Evolutionary conservation across 2,329 filamentous ascomycete species (phyloP).

Genomic region (Pyricularia grisea): DNA sequence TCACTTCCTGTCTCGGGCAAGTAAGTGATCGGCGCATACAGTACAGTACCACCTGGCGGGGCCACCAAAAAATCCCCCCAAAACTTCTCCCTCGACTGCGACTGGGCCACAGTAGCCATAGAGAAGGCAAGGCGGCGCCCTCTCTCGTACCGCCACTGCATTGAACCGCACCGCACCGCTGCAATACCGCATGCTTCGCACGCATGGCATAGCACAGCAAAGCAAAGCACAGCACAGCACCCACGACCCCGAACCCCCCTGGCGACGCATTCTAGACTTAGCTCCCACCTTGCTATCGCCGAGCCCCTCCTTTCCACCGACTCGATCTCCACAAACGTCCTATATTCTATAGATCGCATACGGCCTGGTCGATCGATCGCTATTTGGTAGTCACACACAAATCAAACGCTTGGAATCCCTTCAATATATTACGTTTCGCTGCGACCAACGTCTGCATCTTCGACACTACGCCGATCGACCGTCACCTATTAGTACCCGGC

Average conservation of each 20-base stretch:
- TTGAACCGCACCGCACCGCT: not conserved
- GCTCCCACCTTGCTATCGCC: not conserved
- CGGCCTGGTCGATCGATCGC: not conserved
- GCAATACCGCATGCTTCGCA: not conserved
- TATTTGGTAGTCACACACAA: not conserved
- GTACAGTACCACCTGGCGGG: not conserved
- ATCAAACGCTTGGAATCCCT: not conserved
- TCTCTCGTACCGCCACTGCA: not conserved
- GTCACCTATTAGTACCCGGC: not conserved
- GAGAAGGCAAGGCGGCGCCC: not conserved
- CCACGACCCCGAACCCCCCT: not conserved
- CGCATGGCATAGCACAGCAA: not conserved
- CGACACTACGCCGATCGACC: not conserved
- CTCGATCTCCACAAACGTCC: not conserved
- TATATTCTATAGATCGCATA: not conserved
- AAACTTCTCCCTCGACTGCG: not conserved
- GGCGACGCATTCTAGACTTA: not conserved
- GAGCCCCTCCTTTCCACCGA: slow-evolving; percentile 2
- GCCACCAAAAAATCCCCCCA: not conserved
- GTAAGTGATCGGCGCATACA: not conserved
- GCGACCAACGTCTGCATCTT: not conserved
- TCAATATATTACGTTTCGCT: not conserved
- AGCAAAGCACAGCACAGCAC: not conserved
- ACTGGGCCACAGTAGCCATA: not conserved
- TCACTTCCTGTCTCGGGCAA: slow-evolving; percentile 1